A percentile compares a stretch with the other conserved stretches of the same genome.
phyloP scores from a whole-genome alignment of 1,284 basidiomycete species.

The Pascua guehoae region DNA sequence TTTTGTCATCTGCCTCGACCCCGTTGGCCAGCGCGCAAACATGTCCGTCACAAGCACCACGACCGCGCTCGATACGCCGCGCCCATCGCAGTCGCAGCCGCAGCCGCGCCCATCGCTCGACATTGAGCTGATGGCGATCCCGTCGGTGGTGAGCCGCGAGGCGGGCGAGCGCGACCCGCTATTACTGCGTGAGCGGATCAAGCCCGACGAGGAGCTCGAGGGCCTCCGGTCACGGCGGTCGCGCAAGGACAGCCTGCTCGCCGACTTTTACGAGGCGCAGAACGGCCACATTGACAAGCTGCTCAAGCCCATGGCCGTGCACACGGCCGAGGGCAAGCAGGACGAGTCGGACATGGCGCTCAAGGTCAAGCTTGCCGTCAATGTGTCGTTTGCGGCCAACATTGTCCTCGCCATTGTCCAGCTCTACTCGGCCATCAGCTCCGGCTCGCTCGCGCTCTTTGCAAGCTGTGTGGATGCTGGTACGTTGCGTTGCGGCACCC shows the following conservation, averaged over 20 bases:
- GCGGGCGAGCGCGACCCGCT: slow-evolving; percentile 50
- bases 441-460: slow-evolving; percentile 78
- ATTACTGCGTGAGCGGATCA: slow-evolving; percentile 45
- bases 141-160: slow-evolving; percentile 34
- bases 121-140: slow-evolving; percentile 36
- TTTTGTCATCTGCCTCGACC: too few species aligned
- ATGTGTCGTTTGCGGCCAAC: slow-evolving; percentile 75
- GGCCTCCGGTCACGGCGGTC: slow-evolving; percentile 22
- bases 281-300: slow-evolving; percentile 81
- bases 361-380: slow-evolving; percentile 83
- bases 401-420: slow-evolving; percentile 57
- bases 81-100: too few species aligned
- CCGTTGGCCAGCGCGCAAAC: too few species aligned
- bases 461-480: slow-evolving; percentile 82
- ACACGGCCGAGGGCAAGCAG: slow-evolving; percentile 33
- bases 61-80: background rate
- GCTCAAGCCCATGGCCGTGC: slow-evolving; percentile 81
- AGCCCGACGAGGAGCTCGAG: slow-evolving; percentile 45
- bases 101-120: slow-evolving; percentile 15
- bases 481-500: slow-evolving; percentile 12
- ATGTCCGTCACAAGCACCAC: too few species aligned
- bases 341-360: slow-evolving; percentile 34
- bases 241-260: slow-evolving; percentile 40
- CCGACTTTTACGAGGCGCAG: slow-evolving; percentile 70
- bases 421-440: slow-evolving; percentile 74